These are phyloP conservation scores for Phytophthora pistaciae DNA, from an alignment of 352 stramenopile genomes.

Conservation along the genomic window DNA sequence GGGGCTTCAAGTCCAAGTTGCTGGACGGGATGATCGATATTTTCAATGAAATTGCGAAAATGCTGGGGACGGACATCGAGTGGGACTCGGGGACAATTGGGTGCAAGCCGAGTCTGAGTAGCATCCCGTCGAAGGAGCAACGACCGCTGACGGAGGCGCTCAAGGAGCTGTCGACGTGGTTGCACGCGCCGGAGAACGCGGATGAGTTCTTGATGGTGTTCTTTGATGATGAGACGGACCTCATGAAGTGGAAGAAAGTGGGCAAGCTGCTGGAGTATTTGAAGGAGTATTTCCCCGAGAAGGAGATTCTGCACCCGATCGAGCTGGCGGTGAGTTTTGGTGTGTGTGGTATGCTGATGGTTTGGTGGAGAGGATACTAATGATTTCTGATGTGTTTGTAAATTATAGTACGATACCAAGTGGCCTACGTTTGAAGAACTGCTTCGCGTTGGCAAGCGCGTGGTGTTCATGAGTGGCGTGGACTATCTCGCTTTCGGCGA, in stretches of 20 bases:
- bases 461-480: slow-evolving; percentile 83
- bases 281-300: slow-evolving; percentile 61
- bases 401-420: slow-evolving; percentile 49
- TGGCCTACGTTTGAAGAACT: slow-evolving; percentile 82
- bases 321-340: slow-evolving; percentile 58
- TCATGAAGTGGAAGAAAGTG: slow-evolving; percentile 88
- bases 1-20: slow-evolving; percentile 61
- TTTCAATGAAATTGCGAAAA: slow-evolving; percentile 62
- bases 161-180: slow-evolving; percentile 66
- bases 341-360: background rate
- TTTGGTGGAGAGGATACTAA: background rate
- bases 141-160: slow-evolving; percentile 60
- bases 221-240: slow-evolving; percentile 82
- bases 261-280: slow-evolving; percentile 69
- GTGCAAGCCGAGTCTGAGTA: slow-evolving; percentile 82
- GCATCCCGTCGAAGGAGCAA: slow-evolving; percentile 76
- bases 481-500: slow-evolving; percentile 74
- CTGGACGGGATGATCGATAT: slow-evolving; percentile 69
- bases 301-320: slow-evolving; percentile 72
- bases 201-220: slow-evolving; percentile 85
- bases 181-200: slow-evolving; percentile 62
- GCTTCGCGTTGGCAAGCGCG: slow-evolving; percentile 62
- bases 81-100: slow-evolving; percentile 74
- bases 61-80: slow-evolving; percentile 55
- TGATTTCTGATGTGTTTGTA: too few species aligned